A percentile compares a stretch with the other conserved stretches of the same genome.
These are phyloP conservation scores for Nicotiana paniculata DNA, from an alignment of 257 asterid species.

Conservation along the genomic window DNA sequence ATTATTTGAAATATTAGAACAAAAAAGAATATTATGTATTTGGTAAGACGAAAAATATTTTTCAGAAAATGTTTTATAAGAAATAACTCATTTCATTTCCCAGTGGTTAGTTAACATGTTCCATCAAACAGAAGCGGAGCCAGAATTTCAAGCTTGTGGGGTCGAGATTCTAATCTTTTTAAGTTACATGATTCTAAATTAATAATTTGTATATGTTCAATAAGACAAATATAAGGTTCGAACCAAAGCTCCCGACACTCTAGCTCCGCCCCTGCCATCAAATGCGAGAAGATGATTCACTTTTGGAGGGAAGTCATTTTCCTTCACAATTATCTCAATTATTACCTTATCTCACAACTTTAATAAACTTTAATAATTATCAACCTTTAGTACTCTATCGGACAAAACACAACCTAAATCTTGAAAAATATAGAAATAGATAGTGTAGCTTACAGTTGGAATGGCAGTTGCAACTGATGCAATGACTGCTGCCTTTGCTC, in stretches of 20 bases:
- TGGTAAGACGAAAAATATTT: background rate
- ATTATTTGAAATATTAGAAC: background rate
- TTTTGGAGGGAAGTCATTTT: background rate
- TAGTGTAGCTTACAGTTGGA: constrained; percentile 53
- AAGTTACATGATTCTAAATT: too few species aligned
- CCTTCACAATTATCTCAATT: too few species aligned
- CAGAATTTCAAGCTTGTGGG: too few species aligned
- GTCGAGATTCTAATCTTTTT: too few species aligned
- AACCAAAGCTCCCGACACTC: too few species aligned
- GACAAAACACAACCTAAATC: background rate
- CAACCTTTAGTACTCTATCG: background rate
- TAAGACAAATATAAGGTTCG: too few species aligned
- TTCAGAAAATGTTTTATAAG: too few species aligned
- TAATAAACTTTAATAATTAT: background rate
- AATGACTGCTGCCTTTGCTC: constrained; percentile 75
- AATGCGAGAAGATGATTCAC: background rate
- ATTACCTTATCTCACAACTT: background rate
- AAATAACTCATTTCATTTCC: background rate
- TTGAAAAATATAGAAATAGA: background rate
- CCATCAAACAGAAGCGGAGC: background rate
- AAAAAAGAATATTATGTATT: background rate
- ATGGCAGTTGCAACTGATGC: constrained; percentile 86
- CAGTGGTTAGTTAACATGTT: background rate
- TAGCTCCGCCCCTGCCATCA: too few species aligned
- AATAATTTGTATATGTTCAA: too few species aligned